These are phyloP conservation scores for Colletotrichum phormii DNA, from an alignment of 2,329 filamentous ascomycete genomes.

Conservation along the genomic window DNA sequence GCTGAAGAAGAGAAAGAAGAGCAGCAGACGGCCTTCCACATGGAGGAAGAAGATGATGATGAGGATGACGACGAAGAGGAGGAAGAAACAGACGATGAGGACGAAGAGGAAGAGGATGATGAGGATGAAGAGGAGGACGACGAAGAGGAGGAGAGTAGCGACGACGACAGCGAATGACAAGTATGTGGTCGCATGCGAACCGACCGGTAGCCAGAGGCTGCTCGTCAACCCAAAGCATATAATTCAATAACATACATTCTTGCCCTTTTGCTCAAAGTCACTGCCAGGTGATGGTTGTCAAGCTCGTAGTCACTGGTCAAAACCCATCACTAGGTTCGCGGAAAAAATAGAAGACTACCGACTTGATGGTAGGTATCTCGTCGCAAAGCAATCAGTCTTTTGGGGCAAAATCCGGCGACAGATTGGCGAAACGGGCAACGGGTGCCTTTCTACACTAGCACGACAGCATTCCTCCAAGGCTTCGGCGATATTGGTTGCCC, in stretches of 20 bases:
- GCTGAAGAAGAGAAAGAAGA: conserved; percentile 75
- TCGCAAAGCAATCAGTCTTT: neutral
- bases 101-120: conserved; percentile 58
- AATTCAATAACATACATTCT: neutral
- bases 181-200: neutral
- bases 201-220: neutral
- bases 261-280: neutral
- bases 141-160: conserved; percentile 55
- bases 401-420: neutral
- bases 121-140: conserved; percentile 51
- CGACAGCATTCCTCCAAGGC: neutral
- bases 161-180: conserved; percentile 47
- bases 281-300: neutral
- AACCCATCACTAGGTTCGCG: too few species aligned
- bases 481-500: conserved; percentile 6
- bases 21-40: conserved; percentile 62
- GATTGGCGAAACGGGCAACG: neutral
- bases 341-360: neutral
- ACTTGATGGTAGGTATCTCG: neutral
- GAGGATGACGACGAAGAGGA: conserved; percentile 64
- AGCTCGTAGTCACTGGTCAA: neutral
- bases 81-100: conserved; percentile 61
- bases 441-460: neutral
- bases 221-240: neutral
- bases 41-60: conserved; percentile 60